phyloP scores from a whole-genome alignment of 345 rosid species.

The Lenwebbia sp. region DNA sequence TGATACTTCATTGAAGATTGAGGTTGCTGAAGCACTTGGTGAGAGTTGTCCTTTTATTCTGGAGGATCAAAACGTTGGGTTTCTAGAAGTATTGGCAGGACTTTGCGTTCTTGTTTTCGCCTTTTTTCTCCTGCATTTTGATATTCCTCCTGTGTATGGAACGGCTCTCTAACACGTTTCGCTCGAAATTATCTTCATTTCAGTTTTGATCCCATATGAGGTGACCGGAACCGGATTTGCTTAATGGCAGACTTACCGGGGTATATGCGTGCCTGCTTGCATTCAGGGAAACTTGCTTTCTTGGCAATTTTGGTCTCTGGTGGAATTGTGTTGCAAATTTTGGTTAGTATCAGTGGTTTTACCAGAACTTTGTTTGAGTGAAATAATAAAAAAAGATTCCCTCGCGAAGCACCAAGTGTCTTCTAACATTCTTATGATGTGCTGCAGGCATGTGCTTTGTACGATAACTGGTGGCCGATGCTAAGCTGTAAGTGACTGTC shows the following conservation, averaged over 20 bases:
- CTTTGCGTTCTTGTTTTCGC: background rate
- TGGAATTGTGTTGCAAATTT: constrained; percentile 78
- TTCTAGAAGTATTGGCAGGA: background rate
- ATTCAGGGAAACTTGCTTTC: constrained; percentile 65
- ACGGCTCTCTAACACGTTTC: background rate
- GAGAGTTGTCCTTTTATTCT: background rate
- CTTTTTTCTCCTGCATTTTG: background rate
- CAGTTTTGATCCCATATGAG: constrained; percentile 3
- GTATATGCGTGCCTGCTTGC: constrained; percentile 64
- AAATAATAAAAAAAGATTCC: background rate
- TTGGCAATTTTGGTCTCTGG: constrained; percentile 84
- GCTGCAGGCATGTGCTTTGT: constrained; percentile 87
- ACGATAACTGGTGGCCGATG: constrained; percentile 98
- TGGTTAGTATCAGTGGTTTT: constrained; percentile 33
- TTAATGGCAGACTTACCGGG: constrained; percentile 78
- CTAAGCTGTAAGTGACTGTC: constrained; percentile 42
- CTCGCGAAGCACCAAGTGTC: background rate
- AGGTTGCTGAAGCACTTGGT: background rate
- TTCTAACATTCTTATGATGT: constrained; percentile 3
- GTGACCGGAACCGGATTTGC: constrained; percentile 8
- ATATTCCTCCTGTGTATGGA: background rate
- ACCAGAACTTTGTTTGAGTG: background rate
- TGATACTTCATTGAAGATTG: background rate
- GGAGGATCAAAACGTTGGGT: background rate
- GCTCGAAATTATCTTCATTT: background rate